Evolutionary conservation across 352 stramenopile genomes (phyloP), one percentile per base, ranked within the genome.

Genomic region (Plasmopara halstedii): DNA sequence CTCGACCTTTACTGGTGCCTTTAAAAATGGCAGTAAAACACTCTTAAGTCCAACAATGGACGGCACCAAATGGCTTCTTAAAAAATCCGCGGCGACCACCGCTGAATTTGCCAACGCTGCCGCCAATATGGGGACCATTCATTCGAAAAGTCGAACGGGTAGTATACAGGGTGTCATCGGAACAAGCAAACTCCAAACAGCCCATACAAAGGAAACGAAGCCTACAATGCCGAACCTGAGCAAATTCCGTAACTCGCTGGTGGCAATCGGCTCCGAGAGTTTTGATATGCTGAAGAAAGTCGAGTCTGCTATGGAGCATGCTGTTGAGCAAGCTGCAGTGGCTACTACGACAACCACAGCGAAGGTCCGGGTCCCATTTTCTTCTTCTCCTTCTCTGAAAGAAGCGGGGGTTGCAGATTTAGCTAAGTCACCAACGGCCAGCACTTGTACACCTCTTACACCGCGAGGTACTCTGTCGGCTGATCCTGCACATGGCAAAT

Each of bases 261-360:
- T 51, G 7, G 59, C 73, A n/a, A 71, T 88, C 21, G 76, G 76
- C 5, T 75, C 70, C 2, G 76, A 88, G 45, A 83, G 73, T 55
- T 53, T 88, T 18, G 73, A 85, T 26, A 74, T 88, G 68, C 66
- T 85, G 19, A 85, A 85, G 50, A 88, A 88, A 40, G 73, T 77
- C 0, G 75, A 87, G 53, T 70, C 80, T 15, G 74, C 67, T 13
- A 59, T 56, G 31, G 46, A 60, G 31, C 56, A 65, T 19, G 51
- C 51, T 13, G 56, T 64, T 21, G 56, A 64, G 41, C 56, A 64
- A 56, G 50, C 51, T 36, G 51, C 56, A 22, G 56, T 58, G 21
- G 51, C 42, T 4, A 62, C 56, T 2, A 61, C 46, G 6, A 42
- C 57, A 0, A 66, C 68, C 0, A 65, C 63, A 20, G 63, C 63